Evolutionary conservation across 2,329 filamentous ascomycete species (phyloP), one percentile per base, ranked within the genome.

Genomic region (Fusarium sublunatum): DNA sequence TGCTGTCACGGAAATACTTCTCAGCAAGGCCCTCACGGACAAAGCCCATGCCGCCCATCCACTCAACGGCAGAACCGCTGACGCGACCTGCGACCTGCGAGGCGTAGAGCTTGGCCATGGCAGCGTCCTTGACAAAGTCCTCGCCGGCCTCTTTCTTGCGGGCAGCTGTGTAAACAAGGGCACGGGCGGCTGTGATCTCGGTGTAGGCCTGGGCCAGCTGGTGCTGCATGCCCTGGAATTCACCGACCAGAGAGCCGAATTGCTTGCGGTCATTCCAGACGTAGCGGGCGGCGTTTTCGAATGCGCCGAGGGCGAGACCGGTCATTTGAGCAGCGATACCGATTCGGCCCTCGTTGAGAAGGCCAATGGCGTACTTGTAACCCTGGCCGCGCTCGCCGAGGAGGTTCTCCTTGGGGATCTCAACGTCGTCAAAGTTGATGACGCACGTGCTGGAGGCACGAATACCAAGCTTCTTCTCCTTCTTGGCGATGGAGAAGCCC

Each of bases 41-140:
- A 72, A 99, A 99, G 41, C 95, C 95, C 95, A 99, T 98, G 61
- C 95, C 95, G 43, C 95, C 95, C 94, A 98, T 98, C 95, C 95
- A 99, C 81, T 99, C 95, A 26, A 99, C 88, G 0, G 94, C 95
- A 44, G 91, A 85, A 7, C 93, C 88, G 52, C 90, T 91, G 19
- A 99, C 94, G 51, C 87, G 88, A 19, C 91, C 91, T 0, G 95
- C 95, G 29, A 99, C 92, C 79, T 99, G 95, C 5, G 91, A 95
- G 3, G 95, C 88, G 76, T 91, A 97, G 52, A 99, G 84, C 83
- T 99, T 99, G 50, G 95, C 95, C 95, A 99, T 99, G 70, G 95
- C 95, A 9, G 95, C 95, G 73, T 99, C 95, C 76, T 86, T 87
- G 71, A 98, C 93, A 74, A 99, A 99, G 76, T 97, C 89, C 79